These are phyloP conservation scores for Mycena epipterygia DNA, from an alignment of 768 basidiomycete species.

Conservation along the genomic window DNA sequence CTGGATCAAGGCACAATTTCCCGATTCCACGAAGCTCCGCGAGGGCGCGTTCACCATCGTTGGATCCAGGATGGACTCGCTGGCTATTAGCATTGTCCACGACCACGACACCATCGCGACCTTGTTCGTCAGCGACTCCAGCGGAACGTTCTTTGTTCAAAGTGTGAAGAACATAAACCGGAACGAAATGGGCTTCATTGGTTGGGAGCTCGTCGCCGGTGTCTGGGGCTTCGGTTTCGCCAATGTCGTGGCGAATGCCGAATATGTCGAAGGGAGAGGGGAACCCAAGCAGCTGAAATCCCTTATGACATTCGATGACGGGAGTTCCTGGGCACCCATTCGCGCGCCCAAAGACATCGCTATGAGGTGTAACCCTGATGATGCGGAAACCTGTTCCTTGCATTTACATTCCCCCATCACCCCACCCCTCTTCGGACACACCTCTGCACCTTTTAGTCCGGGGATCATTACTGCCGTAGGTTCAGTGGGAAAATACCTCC, in stretches of 20 bases:
- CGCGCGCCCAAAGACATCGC: conserved; percentile 66
- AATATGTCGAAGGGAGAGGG: conserved; percentile 82
- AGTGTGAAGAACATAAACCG: conserved; percentile 94
- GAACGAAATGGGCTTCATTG: conserved; percentile 89
- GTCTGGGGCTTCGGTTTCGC: conserved; percentile 93
- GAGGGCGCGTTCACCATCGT: conserved; percentile 98
- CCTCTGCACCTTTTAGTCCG: no score
- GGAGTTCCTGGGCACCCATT: conserved; percentile 84
- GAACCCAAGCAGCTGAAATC: conserved; percentile 81
- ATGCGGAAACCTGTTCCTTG: conserved; percentile 77
- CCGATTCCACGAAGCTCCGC: conserved; percentile 85
- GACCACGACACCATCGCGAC: conserved; percentile 82
- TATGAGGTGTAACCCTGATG: conserved; percentile 66
- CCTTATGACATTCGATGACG: conserved; percentile 91
- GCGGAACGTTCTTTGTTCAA: conserved; percentile 95
- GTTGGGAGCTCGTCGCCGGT: conserved; percentile 89
- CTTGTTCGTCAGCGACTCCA: conserved; percentile 94
- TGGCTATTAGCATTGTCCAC: conserved; percentile 93
- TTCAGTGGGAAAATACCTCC: conserved; percentile 76
- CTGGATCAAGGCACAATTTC: conserved; percentile 94
- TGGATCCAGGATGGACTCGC: conserved; percentile 92
- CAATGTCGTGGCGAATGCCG: conserved; percentile 86
- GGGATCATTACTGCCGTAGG: conserved; percentile 96
- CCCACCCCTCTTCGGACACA: no score
- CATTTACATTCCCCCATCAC: conserved; percentile 93